Evolutionary conservation across 2,329 filamentous ascomycete genomes (phyloP).

Genomic region (Magnaporthiopsis rhizophila): DNA sequence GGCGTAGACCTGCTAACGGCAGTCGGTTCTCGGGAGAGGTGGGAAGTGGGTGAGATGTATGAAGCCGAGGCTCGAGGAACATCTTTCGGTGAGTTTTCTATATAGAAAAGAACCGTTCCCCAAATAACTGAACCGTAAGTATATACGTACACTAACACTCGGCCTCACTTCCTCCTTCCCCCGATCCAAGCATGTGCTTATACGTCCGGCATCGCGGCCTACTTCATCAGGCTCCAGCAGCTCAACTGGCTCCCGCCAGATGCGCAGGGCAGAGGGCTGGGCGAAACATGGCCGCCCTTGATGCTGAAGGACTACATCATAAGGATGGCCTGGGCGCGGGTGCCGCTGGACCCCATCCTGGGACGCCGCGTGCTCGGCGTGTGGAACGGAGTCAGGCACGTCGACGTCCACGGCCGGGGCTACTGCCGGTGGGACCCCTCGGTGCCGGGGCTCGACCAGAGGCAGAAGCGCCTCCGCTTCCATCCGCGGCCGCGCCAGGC

Average conservation of each 20-base stretch:
- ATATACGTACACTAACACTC: too few species aligned
- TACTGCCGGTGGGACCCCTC: neutral
- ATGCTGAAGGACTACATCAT: conserved; percentile 1
- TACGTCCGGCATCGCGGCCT: neutral
- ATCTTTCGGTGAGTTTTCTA: neutral
- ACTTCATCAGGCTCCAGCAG: neutral
- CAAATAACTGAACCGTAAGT: neutral
- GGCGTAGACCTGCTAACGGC: neutral
- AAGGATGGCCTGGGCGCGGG: neutral
- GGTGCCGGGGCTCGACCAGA: neutral
- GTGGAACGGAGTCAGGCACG: neutral
- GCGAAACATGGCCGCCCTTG: neutral
- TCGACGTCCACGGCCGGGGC: neutral
- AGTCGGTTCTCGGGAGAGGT: neutral
- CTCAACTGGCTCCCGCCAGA: neutral
- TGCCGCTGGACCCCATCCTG: neutral
- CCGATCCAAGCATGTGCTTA: neutral
- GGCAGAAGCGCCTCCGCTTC: neutral
- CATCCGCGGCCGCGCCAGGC: neutral
- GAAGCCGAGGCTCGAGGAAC: neutral
- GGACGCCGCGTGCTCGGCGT: neutral
- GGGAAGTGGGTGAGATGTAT: neutral
- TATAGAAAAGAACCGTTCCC: too few species aligned
- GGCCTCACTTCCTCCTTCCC: neutral
- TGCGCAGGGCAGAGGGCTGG: neutral